A percentile compares a stretch with the other conserved stretches of the same genome.
phyloP scores from a whole-genome alignment of 192 early-diverging fungal genomes.

The Coemansia sp. region DNA sequence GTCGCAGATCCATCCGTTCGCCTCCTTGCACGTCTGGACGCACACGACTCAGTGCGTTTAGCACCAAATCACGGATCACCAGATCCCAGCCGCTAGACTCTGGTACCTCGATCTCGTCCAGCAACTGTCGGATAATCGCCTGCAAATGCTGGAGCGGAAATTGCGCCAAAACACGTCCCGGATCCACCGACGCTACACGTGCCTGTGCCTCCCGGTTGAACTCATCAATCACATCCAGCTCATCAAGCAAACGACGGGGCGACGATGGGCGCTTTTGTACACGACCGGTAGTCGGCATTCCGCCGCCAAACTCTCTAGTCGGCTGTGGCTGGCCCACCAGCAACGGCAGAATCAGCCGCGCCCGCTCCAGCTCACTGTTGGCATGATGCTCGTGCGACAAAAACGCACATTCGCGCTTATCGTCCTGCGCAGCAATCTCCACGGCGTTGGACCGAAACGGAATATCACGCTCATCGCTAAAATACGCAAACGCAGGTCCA shows the following conservation, averaged over 20 bases:
- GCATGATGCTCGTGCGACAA: slow-evolving; percentile 15
- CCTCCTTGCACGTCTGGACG: slow-evolving; percentile 66
- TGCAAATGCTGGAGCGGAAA: slow-evolving; percentile 65
- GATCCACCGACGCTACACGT: slow-evolving; percentile 35
- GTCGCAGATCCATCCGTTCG: slow-evolving; percentile 84
- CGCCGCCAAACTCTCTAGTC: slow-evolving; percentile 2
- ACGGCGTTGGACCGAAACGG: slow-evolving; percentile 48
- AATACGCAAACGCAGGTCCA: slow-evolving; percentile 11
- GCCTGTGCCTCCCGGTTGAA: slow-evolving; percentile 30
- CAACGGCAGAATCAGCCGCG: slow-evolving; percentile 31
- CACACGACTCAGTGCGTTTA: slow-evolving; percentile 35
- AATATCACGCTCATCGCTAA: slow-evolving; percentile 36
- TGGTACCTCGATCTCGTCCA: slow-evolving; percentile 63
- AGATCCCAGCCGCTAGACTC: slow-evolving; percentile 42
- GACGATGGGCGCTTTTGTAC: slow-evolving; percentile 7
- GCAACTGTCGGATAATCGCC: slow-evolving; percentile 67
- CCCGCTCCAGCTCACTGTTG: slow-evolving; percentile 24
- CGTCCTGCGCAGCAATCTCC: slow-evolving; percentile 51
- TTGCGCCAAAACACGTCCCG: slow-evolving; percentile 19
- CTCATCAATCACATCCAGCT: slow-evolving; percentile 33
- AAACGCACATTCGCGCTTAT: slow-evolving; percentile 51
- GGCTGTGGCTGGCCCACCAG: slow-evolving; percentile 38
- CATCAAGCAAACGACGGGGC: slow-evolving; percentile 19
- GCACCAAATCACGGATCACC: slow-evolving; percentile 30
- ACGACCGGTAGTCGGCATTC: slow-evolving; percentile 7